Conservation (phyloP, 2,329 filamentous ascomycete species). For the Claviceps purpurea region DNA sequence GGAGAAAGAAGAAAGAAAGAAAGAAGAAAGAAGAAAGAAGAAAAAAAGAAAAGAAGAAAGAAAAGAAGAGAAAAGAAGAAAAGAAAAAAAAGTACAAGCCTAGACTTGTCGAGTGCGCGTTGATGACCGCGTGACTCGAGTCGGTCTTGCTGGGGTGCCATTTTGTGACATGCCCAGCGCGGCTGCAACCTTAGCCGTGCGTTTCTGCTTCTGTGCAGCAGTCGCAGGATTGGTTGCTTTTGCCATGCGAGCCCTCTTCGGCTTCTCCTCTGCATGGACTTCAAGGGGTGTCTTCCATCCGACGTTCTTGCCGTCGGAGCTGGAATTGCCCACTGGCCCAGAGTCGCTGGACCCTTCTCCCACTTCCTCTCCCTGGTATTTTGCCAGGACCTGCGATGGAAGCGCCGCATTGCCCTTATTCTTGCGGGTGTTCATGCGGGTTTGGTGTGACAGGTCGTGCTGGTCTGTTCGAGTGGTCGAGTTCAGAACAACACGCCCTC, state of each 20-base stretch:
- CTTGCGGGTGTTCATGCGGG: constrained; percentile 20
- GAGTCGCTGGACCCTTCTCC: neutral
- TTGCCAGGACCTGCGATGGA: constrained; percentile 21
- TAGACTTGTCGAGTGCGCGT: constrained; percentile 3
- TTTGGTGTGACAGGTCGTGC: constrained; percentile 20
- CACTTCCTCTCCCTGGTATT: constrained; percentile 13
- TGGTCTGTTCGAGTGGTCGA: constrained; percentile 14
- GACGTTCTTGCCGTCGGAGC: constrained; percentile 17
- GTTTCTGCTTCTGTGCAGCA: constrained; percentile 15
- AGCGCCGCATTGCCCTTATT: constrained; percentile 24
- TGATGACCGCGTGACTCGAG: constrained; percentile 17
- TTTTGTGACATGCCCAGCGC: constrained; percentile 21
- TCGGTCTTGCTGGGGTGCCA: constrained; percentile 21
- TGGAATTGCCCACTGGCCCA: constrained; percentile 1
- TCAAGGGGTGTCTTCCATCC: constrained; percentile 22
- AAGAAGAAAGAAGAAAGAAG: neutral
- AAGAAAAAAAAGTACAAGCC: neutral
- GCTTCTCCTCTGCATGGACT: constrained; percentile 14
- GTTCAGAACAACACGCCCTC: constrained; percentile 11
- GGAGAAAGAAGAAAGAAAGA: neutral
- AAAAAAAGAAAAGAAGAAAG: neutral
- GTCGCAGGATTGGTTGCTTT: constrained; percentile 14
- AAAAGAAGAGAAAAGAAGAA: neutral
- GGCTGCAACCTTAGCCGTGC: constrained; percentile 16
- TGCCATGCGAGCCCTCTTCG: constrained; percentile 14